Percentiles rank a stretch among this genome's conserved stretches.
phyloP scores from a whole-genome alignment of 2,329 filamentous ascomycete genomes.

The Neopestalotiopsis sp. region DNA sequence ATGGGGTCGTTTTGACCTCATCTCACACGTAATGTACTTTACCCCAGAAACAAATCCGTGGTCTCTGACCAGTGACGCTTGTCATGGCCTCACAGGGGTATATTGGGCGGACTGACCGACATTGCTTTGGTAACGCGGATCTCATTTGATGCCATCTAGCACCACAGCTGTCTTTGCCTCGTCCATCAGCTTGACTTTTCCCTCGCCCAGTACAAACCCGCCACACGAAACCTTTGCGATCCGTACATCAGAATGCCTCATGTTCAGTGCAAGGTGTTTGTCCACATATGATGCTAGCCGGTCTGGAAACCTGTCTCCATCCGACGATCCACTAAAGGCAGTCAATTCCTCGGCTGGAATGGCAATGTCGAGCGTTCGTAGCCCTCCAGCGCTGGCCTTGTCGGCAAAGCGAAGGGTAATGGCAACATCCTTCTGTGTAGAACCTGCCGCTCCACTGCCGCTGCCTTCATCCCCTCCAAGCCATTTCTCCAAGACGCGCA shows the following conservation, averaged over 20 bases:
- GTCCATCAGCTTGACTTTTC: constrained; percentile 48
- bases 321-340: constrained; percentile 45
- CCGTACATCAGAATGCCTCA: constrained; percentile 61
- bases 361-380: constrained; percentile 57
- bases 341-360: constrained; percentile 54
- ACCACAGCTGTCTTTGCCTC: constrained; percentile 2
- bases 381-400: constrained; percentile 38
- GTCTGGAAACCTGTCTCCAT: constrained; percentile 45
- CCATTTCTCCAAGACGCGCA: constrained; percentile 59
- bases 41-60: no score
- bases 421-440: constrained; percentile 49
- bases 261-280: constrained; percentile 58
- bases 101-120: no score
- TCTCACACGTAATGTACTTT: background rate
- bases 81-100: no score
- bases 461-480: constrained; percentile 44
- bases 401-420: constrained; percentile 58
- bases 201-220: constrained; percentile 61
- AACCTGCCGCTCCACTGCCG: constrained; percentile 35
- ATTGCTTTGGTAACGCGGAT: no score
- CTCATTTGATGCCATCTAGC: background rate
- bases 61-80: no score
- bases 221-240: constrained; percentile 60
- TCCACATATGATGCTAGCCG: constrained; percentile 56
- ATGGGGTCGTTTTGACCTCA: no score